Evolutionary conservation across 495 filamentous ascomycete species (phyloP), one percentile per base, ranked within the genome.

Genomic region (Neurospora terricola): DNA sequence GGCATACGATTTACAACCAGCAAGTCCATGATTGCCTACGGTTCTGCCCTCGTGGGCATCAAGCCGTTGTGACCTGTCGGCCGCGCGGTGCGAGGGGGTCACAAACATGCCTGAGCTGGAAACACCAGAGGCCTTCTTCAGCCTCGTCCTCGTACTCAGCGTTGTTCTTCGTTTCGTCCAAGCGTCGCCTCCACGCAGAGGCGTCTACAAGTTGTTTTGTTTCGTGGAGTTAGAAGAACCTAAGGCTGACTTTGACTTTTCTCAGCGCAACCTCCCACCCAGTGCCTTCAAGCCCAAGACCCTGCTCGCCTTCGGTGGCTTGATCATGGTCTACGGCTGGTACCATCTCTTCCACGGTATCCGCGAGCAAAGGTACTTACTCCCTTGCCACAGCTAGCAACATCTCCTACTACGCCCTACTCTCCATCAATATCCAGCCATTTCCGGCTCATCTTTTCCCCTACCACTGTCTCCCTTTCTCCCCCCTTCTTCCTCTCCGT

Each of bases 191-290:
- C 5, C 36, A 8, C 21, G 43, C 21, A 74, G 38, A 23, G 18
- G n/a, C 11, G 9, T 71, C 72, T 66, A 18, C 54, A 18, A 62
- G 4, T 45, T 34, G 66, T 66, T n/a, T 27, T 27, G 9, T 36
- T 0, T 27, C 38, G 16, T 30, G 16, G 12, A 30, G 16, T 48
- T 38, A 12, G 69, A 30, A 43, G 16, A 42, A 21, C 2, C 23
- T 6, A 5, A 36, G 37, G 69, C 69, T 68, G 69, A 75, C 76
- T 76, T 45, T 37, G 30, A 10, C 27, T 4, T 34, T 3, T 34
- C 40, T 72, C 80, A 96, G 91, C 93, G 96, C 81, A 98, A 98
- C 84, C 83, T 99, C 77, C 96, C 96, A 72, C 91, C 91, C 72
- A 95, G 96, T 74, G 72, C 75, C 45, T 97, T 98, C 90, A 90